Base-by-base conservation (phyloP, 2,329 filamentous ascomycete genomes). In the Alternaria gansuensis region DNA sequence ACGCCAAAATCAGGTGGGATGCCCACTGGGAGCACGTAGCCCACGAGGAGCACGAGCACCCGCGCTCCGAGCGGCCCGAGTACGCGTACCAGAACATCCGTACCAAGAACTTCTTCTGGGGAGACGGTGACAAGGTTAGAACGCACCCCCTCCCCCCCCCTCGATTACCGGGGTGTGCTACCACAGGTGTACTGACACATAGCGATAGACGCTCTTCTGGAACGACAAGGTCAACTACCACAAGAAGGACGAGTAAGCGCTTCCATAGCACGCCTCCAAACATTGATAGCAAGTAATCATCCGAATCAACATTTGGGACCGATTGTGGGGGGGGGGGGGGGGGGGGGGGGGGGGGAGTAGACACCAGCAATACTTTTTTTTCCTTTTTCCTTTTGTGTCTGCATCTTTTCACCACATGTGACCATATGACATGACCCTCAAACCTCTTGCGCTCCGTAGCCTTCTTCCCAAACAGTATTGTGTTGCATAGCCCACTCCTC, bases 1-100 rank as follows among this genome's bases (percentile, higher is more conserved):
- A 99, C 80, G 93, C 93, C 73, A 97, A 90, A 80, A 88, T 89
- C 77, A 88, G 97, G 65, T 99, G 93, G 92, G 88, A 87, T 74
- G 92, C 96, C 83, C 95, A 99, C 82, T 98, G 94, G 94, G 91
- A 96, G 82, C 95, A 99, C 86, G 92, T 90, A 87, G 82, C 80
- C 52, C 94, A 98, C 83, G 82, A 91, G 51, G 59, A 62, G 56
- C 59, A 62, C 55, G 59, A 62, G 80, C 55, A 63, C 51, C 91
- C 95, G 68, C 84, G 94, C 70, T 92, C 96, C 84, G 95, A 99
- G 83, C 90, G 91, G 77, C 82, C 86, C 74, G 92, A 98, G 84
- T 99, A 98, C 82, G 83, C 93, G 60, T 99, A 96, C 88, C 92
- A 96, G 87, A 99, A 99, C 86, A 91, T 99, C 80, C 91, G 95